Percentiles rank a stretch among this genome's conserved stretches.
Conservation (phyloP, 768 basidiomycete genomes). For the Leccinum uliginosum region DNA sequence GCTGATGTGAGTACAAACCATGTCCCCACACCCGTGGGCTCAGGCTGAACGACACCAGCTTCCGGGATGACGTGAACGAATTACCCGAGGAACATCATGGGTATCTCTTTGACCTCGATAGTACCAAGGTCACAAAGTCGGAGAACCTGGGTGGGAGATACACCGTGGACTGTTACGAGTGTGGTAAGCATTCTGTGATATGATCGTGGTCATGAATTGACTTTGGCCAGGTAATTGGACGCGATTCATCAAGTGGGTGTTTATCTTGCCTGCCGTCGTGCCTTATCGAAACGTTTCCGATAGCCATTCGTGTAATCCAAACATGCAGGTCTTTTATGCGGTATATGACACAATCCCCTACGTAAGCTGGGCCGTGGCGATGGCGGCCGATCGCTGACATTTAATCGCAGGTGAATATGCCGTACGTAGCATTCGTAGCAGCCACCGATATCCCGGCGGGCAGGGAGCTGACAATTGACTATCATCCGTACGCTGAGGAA, state of each 20-base stretch:
- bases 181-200: conserved; percentile 39
- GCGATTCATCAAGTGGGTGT: conserved; percentile 62
- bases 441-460: conserved; percentile 41
- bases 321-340: conserved; percentile 51
- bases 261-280: neutral
- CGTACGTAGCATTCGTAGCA: conserved; percentile 60
- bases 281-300: conserved; percentile 3
- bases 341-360: conserved; percentile 59
- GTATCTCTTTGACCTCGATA: conserved; percentile 65
- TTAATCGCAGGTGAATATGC: conserved; percentile 46
- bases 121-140: conserved; percentile 40
- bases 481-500: conserved; percentile 43
- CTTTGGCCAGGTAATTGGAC: conserved; percentile 63
- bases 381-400: neutral
- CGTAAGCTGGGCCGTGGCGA: conserved; percentile 29
- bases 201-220: conserved; percentile 4
- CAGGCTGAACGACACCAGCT: conserved; percentile 27
- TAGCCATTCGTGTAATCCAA: conserved; percentile 68
- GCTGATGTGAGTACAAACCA: conserved; percentile 38
- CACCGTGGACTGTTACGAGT: conserved; percentile 51
- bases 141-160: conserved; percentile 35
- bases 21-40: neutral
- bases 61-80: conserved; percentile 38
- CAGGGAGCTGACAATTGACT: conserved; percentile 63
- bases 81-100: conserved; percentile 35